Evolutionary conservation across 768 basidiomycete genomes (phyloP), one percentile per base, ranked within the genome.

Genomic region (Hirschioporus abietinus): DNA sequence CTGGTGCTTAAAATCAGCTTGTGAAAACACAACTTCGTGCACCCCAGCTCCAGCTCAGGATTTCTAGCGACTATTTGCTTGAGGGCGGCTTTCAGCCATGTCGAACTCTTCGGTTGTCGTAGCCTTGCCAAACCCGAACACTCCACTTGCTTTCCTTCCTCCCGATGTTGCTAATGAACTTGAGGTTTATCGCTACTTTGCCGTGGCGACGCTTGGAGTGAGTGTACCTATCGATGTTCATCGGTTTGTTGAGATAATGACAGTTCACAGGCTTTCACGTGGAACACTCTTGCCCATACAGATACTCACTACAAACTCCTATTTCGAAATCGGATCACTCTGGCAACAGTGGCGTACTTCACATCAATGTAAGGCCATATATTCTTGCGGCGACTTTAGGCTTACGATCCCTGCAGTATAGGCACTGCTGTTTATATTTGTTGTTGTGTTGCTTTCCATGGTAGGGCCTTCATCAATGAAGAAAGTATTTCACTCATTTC

Each of bases 231-330:
- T 25, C 60, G 12, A 7, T 61, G 23, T 35, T 36, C 23, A 23
- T 9, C 18, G 27, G 36, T 26, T n/a, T 1, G 1, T 30, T 66
- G 35, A 68, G 30, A 20, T 23, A 35, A 0, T 7, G 3, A 25
- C 24, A 10, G 70, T 27, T 60, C n/a, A 3, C 59, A 78, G 76
- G 74, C 60, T 3, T 61, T 25, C 17, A 25, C 23, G 1, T 79
- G 78, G 78, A 76, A 78, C 65, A 73, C 76, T 17, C 69, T 77
- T 3, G 64, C 71, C 8, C 71, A 73, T 34, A 42, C 77, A 2
- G 71, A 71, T 27, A 70, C 72, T 6, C 78, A 80, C 36, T 71
- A 72, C 17, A 66, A 63, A 15, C 66, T 78, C 12, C 60, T 77
- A 0, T 68, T 68, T 42, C 30, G 62, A 67, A 68, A 59, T 35